phyloP scores from a whole-genome alignment of 257 asterid genomes.

The Solanum phureja region DNA sequence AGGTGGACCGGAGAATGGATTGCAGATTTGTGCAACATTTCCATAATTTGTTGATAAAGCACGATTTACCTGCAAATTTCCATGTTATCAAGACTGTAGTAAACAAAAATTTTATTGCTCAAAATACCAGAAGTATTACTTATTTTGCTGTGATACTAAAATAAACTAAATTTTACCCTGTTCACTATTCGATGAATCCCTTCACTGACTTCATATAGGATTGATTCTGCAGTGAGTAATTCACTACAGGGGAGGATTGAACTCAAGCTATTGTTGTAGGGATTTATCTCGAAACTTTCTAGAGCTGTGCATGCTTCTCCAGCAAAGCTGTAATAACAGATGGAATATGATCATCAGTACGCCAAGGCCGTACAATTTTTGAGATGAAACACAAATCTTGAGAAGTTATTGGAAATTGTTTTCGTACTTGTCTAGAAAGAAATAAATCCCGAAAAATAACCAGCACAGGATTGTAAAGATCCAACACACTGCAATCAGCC shows the following conservation, averaged over 20 bases:
- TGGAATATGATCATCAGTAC: neutral
- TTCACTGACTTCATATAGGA: conserved; percentile 35
- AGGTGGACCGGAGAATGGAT: conserved; percentile 84
- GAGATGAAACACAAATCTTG: neutral
- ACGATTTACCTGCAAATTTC: conserved; percentile 49
- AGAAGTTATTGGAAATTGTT: neutral
- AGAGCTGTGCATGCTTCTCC: conserved; percentile 73
- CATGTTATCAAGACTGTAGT: neutral
- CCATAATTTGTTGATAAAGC: conserved; percentile 51
- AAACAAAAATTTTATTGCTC: neutral
- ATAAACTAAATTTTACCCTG: conserved; percentile 17
- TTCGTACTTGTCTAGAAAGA: conserved; percentile 51
- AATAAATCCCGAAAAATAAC: conserved; percentile 60
- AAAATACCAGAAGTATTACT: neutral
- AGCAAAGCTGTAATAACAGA: conserved; percentile 38
- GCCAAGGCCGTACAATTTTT: neutral
- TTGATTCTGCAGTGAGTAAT: conserved; percentile 43
- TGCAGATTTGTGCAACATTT: conserved; percentile 60
- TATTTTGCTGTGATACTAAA: neutral
- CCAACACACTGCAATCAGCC: conserved; percentile 56
- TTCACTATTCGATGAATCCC: conserved; percentile 52
- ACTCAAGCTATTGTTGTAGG: conserved; percentile 75
- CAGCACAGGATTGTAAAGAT: conserved; percentile 46
- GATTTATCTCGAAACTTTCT: conserved; percentile 57
- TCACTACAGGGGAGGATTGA: conserved; percentile 77